Conservation (phyloP, 768 basidiomycete genomes). For the Xanthoconium purpureum region DNA sequence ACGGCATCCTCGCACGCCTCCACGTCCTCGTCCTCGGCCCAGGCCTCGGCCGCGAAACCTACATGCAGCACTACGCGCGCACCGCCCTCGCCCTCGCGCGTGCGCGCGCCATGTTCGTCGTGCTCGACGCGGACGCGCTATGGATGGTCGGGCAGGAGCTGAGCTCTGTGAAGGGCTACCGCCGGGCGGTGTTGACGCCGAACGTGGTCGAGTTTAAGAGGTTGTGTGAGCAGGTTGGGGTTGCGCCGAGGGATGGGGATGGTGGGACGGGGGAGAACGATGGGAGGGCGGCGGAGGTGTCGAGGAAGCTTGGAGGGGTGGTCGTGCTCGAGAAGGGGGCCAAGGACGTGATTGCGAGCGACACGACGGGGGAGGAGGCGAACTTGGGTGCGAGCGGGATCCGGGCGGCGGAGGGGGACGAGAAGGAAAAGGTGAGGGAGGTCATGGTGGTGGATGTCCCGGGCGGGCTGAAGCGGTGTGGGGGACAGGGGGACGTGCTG, state of each 20-base stretch:
- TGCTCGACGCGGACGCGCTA: conserved; percentile 92
- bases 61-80: conserved; percentile 85
- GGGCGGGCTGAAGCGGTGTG: conserved; percentile 89
- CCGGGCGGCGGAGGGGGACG: conserved; percentile 39
- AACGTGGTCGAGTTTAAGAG: conserved; percentile 93
- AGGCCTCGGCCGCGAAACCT: conserved; percentile 84
- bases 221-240: conserved; percentile 59
- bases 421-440: conserved; percentile 54
- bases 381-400: conserved; percentile 44
- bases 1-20: conserved; percentile 75
- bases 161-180: conserved; percentile 75
- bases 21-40: conserved; percentile 94
- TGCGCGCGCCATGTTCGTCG: conserved; percentile 77
- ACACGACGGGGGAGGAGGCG: conserved; percentile 57
- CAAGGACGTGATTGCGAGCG: conserved; percentile 76
- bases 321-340: conserved; percentile 89
- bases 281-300: conserved; percentile 67
- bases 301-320: conserved; percentile 76
- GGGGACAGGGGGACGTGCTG: conserved; percentile 94
- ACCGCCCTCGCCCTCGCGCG: conserved; percentile 73
- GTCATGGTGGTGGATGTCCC: conserved; percentile 61
- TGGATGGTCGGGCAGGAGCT: conserved; percentile 78
- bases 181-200: conserved; percentile 86
- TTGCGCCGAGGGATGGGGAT: conserved; percentile 44
- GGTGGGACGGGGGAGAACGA: conserved; percentile 41